Percentiles rank a stretch among this genome's conserved stretches.
These are phyloP conservation scores for Phlebopus sp. DNA, from an alignment of 1,284 basidiomycete species.

Conservation along the genomic window DNA sequence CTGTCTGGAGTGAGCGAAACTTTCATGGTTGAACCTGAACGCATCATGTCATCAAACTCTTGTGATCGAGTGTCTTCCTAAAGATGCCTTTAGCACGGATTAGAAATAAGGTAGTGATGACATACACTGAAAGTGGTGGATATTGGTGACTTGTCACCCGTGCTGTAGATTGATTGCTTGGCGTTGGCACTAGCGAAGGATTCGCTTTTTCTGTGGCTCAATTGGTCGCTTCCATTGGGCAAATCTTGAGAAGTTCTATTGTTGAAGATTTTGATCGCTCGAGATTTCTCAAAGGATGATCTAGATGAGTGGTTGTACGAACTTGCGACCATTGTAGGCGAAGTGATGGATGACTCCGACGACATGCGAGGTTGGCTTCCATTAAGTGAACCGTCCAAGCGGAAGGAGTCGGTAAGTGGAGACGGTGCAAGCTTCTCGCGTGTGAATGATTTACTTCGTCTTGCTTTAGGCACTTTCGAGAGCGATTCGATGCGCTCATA, in stretches of 20 bases:
- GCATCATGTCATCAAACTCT: constrained; percentile 90
- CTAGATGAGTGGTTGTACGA: constrained; percentile 33
- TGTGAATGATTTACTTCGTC: constrained; percentile 69
- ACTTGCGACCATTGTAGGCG: constrained; percentile 24
- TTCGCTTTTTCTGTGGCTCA: constrained; percentile 50
- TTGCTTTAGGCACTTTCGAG: constrained; percentile 52
- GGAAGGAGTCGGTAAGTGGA: constrained; percentile 18
- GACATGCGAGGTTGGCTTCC: constrained; percentile 27
- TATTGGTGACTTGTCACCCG: constrained; percentile 33
- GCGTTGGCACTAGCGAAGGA: constrained; percentile 51
- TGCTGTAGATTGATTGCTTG: constrained; percentile 36
- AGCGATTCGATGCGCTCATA: constrained; percentile 75
- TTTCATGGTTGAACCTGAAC: constrained; percentile 86
- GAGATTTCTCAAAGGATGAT: constrained; percentile 59
- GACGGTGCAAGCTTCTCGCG: constrained; percentile 32
- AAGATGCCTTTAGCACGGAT: constrained; percentile 6
- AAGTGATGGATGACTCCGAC: constrained; percentile 28
- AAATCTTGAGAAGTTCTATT: constrained; percentile 43
- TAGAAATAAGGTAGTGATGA: constrained; percentile 4
- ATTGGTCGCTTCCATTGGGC: constrained; percentile 37
- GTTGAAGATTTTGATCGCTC: constrained; percentile 56
- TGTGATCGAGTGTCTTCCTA: constrained; percentile 57
- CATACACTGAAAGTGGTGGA: constrained; percentile 35
- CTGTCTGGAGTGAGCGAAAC: constrained; percentile 93
- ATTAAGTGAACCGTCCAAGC: constrained; percentile 25